Evolutionary conservation across 305 asterid genomes (phyloP), one percentile per base, ranked within the genome.

Genomic region (Rubia tinctorum): DNA sequence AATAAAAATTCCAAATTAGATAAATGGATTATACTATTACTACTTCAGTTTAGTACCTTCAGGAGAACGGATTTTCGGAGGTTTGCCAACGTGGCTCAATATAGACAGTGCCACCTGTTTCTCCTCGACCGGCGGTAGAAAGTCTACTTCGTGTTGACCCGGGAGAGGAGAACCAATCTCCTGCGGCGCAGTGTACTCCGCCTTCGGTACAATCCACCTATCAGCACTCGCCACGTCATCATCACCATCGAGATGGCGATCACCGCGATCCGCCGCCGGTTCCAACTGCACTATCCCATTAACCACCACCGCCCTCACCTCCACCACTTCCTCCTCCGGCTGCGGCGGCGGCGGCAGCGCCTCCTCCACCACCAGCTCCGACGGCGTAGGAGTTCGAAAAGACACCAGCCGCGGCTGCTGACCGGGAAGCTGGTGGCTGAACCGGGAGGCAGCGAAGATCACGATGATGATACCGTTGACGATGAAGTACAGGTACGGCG

Each of bases 401-500:
- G 90, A 68, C 68, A 80, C 49, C 65, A 81, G 49, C 49, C 47
- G 72, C 69, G 23, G 82, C 6, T 0, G 79, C 23, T 22, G 66
- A 82, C 43, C 7, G 2, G 1, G 55, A n/a, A n/a, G n/a, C n/a
- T n/a, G n/a, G n/a, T n/a, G n/a, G 49, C 8, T 80, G 82, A 87
- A 89, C 69, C 87, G 88, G 13, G 96, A 85, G 20, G 89, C 61
- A 5, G 86, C 91, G 73, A 74, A 88, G 80, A 91, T 87, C 49
- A 81, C 78, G 77, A 88, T 80, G 82, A 91, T 91, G 81, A 91
- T 91, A 20, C 83, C 90, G 81, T 91, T 89, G 77, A 86, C 75
- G 81, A 89, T 67, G 66, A 91, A 40, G 75, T 85, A 91, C 75
- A 91, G 65, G 71, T 91, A 91, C 6, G 97, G 97, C 23, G 96